These are phyloP conservation scores for Verticillium nubilum DNA, from an alignment of 2,329 filamentous ascomycete genomes.

Conservation along the genomic window DNA sequence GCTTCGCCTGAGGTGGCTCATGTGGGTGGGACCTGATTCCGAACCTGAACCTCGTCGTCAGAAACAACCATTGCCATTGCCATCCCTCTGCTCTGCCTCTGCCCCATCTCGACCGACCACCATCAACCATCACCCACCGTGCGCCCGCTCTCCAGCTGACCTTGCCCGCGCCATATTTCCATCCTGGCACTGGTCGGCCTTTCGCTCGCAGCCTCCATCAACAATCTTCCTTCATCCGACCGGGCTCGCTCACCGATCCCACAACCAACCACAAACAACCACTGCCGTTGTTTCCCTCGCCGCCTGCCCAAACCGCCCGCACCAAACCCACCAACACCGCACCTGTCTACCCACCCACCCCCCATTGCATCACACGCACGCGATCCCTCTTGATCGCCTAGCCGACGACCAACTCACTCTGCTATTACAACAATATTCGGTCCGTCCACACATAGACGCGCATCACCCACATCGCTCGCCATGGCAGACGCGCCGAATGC, in stretches of 20 bases:
- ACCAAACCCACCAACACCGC: slow-evolving; percentile 10
- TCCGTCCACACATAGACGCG: neutral
- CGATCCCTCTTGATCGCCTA: slow-evolving; percentile 17
- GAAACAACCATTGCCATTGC: neutral
- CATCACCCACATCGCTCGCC: slow-evolving; percentile 36
- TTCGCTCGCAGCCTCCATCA: neutral
- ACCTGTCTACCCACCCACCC: slow-evolving; percentile 5
- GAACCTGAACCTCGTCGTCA: neutral
- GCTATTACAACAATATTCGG: neutral
- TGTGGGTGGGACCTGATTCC: neutral
- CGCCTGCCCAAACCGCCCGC: neutral
- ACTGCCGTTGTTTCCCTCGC: neutral
- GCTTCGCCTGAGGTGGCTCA: neutral
- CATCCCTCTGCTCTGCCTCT: slow-evolving; percentile 1
- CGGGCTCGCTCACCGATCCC: neutral
- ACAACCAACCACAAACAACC: neutral
- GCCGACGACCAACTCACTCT: slow-evolving; percentile 3
- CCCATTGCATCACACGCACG: slow-evolving; percentile 23
- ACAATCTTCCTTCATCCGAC: neutral
- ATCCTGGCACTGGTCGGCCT: neutral
- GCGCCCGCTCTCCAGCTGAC: neutral
- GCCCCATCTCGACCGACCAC: neutral
- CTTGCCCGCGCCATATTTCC: neutral
- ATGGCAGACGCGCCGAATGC: slow-evolving; percentile 89
- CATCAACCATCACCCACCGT: neutral